Evolutionary conservation across 371 early-diverging fungal species (phyloP).

Genomic region (Coemansia sp.): DNA sequence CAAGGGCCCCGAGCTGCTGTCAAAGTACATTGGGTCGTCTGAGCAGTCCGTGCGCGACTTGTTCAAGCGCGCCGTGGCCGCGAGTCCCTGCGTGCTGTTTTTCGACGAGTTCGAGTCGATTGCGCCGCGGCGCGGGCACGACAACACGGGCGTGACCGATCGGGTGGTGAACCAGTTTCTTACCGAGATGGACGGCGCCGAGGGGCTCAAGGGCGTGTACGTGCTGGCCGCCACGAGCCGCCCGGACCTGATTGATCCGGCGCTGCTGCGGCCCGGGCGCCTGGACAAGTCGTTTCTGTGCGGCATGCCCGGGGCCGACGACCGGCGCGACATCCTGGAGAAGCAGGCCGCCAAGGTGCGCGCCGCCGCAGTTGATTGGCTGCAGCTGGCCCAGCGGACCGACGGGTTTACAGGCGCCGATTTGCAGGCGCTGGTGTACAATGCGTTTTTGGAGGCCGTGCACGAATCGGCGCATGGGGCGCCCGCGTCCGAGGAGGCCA

Average conservation of each 20-base stretch:
- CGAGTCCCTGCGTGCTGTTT: constrained; percentile 96
- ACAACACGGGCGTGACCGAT: constrained; percentile 85
- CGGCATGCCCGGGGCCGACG: constrained; percentile 74
- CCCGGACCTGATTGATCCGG: constrained; percentile 98
- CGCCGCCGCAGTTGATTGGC: constrained; percentile 63
- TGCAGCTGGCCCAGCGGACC: constrained; percentile 63
- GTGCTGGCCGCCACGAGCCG: constrained; percentile 97
- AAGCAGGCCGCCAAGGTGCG: constrained; percentile 69
- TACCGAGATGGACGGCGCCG: constrained; percentile 98
- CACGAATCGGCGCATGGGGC: constrained; percentile 55
- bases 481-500: neutral
- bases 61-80: constrained; percentile 96
- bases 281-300: constrained; percentile 94
- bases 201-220: constrained; percentile 90
- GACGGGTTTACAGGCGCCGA: constrained; percentile 90
- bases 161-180: constrained; percentile 98
- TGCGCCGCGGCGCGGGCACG: constrained; percentile 65
- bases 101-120: constrained; percentile 99
- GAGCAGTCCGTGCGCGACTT: constrained; percentile 97
- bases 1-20: constrained; percentile 98
- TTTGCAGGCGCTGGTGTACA: constrained; percentile 89
- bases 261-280: constrained; percentile 98
- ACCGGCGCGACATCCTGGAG: constrained; percentile 71
- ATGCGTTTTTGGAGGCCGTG: constrained; percentile 88
- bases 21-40: constrained; percentile 99